Conservation (phyloP, 2,329 filamentous ascomycete genomes). For the Colletotrichum filicis region DNA sequence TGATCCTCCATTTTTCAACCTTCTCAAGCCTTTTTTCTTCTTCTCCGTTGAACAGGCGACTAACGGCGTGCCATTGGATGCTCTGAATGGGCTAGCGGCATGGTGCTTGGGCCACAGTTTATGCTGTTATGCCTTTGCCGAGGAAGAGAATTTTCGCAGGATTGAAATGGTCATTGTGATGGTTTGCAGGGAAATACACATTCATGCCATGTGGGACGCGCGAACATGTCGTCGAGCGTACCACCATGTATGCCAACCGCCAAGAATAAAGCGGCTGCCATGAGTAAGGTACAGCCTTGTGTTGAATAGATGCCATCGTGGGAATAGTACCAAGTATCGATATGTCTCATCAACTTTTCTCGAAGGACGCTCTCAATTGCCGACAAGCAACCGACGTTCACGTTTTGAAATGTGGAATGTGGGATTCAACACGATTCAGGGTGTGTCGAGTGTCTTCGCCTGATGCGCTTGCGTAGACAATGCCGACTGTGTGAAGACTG, state of each 20-base stretch:
- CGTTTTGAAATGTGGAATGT: not conserved
- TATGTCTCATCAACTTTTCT: not conserved
- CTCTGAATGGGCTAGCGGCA: not conserved
- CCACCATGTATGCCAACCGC: not conserved
- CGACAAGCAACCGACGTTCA: not conserved
- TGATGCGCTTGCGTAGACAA: constrained; percentile 19
- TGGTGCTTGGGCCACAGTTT: not conserved
- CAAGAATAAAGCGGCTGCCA: not conserved
- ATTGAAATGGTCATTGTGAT: not conserved
- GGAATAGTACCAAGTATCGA: not conserved
- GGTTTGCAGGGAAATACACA: not conserved
- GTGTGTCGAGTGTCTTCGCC: not conserved
- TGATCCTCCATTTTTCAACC: constrained; percentile 17
- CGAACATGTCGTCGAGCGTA: not conserved
- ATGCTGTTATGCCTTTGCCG: constrained; percentile 7
- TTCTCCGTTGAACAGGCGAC: constrained; percentile 6
- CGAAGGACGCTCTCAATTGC: not conserved
- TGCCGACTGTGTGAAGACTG: not conserved
- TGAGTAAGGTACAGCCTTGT: not conserved
- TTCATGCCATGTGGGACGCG: constrained; percentile 17
- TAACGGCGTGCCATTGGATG: not conserved
- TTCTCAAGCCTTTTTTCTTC: not conserved
- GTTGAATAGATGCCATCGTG: not conserved
- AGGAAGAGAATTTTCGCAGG: constrained; percentile 2
- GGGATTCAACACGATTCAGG: not conserved